A percentile compares a stretch with the other conserved stretches of the same genome.
These are phyloP conservation scores for Allium fistulosum DNA, from an alignment of 106 monocot species.

Conservation along the genomic window DNA sequence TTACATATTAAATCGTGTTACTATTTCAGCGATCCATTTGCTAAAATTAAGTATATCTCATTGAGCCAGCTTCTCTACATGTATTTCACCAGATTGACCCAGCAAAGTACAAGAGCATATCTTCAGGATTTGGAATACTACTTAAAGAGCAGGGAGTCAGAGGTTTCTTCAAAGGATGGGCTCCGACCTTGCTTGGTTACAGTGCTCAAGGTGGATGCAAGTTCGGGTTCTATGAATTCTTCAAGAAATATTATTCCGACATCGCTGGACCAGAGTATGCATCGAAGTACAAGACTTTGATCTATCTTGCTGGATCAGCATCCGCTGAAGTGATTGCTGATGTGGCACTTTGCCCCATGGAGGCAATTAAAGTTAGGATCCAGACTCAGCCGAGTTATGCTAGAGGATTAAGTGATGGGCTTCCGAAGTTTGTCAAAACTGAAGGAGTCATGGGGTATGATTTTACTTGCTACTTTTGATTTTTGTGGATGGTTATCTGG, in stretches of 20 bases:
- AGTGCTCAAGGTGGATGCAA: slow-evolving; percentile 73
- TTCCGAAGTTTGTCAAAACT: slow-evolving; percentile 40
- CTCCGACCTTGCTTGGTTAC: slow-evolving; percentile 61
- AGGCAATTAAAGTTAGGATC: slow-evolving; percentile 35
- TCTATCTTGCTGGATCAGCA: slow-evolving; percentile 63
- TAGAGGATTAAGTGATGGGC: slow-evolving; percentile 38
- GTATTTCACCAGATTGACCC: slow-evolving; percentile 42
- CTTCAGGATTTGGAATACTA: slow-evolving; percentile 55
- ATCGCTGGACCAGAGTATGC: slow-evolving; percentile 61
- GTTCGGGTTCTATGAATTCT: slow-evolving; percentile 72
- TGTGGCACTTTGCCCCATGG: slow-evolving; percentile 39
- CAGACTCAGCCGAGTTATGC: slow-evolving; percentile 42
- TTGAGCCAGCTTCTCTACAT: not conserved
- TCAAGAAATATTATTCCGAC: slow-evolving; percentile 75
- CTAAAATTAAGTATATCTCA: no score
- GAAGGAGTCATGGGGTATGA: slow-evolving; percentile 42
- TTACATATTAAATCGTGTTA: no score
- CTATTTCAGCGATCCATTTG: no score
- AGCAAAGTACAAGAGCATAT: slow-evolving; percentile 51
- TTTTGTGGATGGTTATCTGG: not conserved
- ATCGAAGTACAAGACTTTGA: slow-evolving; percentile 55
- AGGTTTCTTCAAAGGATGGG: slow-evolving; percentile 77
- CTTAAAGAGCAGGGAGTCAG: slow-evolving; percentile 59
- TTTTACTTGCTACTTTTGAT: slow-evolving; percentile 7
- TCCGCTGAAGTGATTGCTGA: slow-evolving; percentile 42